These are phyloP conservation scores for Lichtheimia hyalospora DNA, from an alignment of 371 early-diverging fungal species.

Conservation along the genomic window DNA sequence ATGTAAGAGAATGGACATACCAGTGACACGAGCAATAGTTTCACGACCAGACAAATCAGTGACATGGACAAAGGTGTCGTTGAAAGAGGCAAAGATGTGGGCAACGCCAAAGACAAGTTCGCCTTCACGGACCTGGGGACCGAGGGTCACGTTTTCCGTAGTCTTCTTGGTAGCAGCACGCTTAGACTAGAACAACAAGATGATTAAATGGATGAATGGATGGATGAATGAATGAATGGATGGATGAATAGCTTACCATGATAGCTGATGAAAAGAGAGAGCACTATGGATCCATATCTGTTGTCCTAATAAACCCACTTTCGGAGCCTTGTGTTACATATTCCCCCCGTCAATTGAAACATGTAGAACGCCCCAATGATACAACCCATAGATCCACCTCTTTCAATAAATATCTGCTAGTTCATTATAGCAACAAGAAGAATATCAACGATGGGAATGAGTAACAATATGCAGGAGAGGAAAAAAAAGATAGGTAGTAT, in stretches of 20 bases:
- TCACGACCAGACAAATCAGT: slow-evolving; percentile 99
- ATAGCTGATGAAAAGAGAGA: slow-evolving; percentile 2
- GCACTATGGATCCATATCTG: background rate
- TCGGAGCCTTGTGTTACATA: too few species aligned
- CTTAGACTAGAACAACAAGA: slow-evolving; percentile 33
- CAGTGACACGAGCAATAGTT: slow-evolving; percentile 99
- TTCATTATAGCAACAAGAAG: too few species aligned
- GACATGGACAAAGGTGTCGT: slow-evolving; percentile 99
- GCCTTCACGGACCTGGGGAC: slow-evolving; percentile 97
- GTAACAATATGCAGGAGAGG: too few species aligned
- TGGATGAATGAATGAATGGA: slow-evolving; percentile 7
- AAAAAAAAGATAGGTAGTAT: too few species aligned
- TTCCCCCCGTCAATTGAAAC: too few species aligned
- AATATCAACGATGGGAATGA: too few species aligned
- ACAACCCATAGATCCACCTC: too few species aligned
- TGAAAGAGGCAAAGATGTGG: slow-evolving; percentile 99
- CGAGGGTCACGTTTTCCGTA: slow-evolving; percentile 91
- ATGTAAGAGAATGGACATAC: slow-evolving; percentile 42
- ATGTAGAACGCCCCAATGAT: too few species aligned
- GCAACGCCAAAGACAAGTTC: slow-evolving; percentile 99
- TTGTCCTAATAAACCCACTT: too few species aligned
- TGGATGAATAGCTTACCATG: background rate
- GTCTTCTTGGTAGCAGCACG: slow-evolving; percentile 69
- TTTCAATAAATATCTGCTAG: too few species aligned
- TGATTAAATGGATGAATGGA: slow-evolving; percentile 14